A percentile compares a stretch with the other conserved stretches of the same genome.
Evolutionary conservation across 2,329 filamentous ascomycete species (phyloP).

Genomic region (Ophiosphaerella herpotricha): DNA sequence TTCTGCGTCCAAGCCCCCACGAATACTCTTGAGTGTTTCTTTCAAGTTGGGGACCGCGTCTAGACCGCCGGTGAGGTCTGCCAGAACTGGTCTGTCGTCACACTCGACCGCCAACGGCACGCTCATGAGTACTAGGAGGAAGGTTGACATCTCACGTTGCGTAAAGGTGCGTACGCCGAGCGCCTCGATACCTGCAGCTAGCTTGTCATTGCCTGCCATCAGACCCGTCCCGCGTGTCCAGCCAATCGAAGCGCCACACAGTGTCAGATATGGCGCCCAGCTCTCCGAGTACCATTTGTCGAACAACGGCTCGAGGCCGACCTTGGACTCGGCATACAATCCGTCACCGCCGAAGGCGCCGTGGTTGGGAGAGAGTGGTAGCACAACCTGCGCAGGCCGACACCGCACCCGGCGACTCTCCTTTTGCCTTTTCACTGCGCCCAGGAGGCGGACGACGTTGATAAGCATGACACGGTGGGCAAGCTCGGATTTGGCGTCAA

Average conservation of each 20-base stretch:
- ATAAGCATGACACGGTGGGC: slow-evolving; percentile 98
- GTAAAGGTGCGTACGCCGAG: slow-evolving; percentile 49
- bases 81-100: slow-evolving; percentile 80
- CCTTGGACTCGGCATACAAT: slow-evolving; percentile 53
- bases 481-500: slow-evolving; percentile 63
- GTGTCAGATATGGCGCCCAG: slow-evolving; percentile 50
- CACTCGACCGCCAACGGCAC: slow-evolving; percentile 83
- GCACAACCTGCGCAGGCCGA: slow-evolving; percentile 46
- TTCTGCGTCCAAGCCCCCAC: neutral
- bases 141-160: slow-evolving; percentile 48
- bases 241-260: slow-evolving; percentile 52
- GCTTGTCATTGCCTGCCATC: slow-evolving; percentile 50
- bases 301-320: slow-evolving; percentile 46
- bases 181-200: slow-evolving; percentile 68
- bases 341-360: slow-evolving; percentile 52
- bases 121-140: slow-evolving; percentile 45
- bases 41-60: slow-evolving; percentile 12
- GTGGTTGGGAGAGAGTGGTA: slow-evolving; percentile 53
- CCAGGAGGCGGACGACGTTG: slow-evolving; percentile 86
- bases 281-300: slow-evolving; percentile 43
- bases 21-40: slow-evolving; percentile 13
- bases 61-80: slow-evolving; percentile 81
- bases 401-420: slow-evolving; percentile 43
- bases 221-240: slow-evolving; percentile 53
- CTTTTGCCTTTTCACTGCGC: slow-evolving; percentile 69